Evolutionary conservation across 345 rosid species (phyloP).

Genomic region (Boechera stricta): DNA sequence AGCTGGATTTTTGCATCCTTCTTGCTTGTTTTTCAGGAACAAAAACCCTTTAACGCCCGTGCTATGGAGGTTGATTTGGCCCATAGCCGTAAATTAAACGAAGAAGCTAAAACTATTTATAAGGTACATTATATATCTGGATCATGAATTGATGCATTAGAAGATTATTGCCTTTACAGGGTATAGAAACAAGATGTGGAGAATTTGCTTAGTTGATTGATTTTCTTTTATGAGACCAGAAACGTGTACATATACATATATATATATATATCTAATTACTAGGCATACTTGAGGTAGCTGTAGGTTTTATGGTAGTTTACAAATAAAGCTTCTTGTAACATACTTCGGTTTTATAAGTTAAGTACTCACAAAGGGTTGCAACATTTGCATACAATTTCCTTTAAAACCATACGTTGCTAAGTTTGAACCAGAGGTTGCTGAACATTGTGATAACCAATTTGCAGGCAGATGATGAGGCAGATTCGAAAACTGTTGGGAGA

Average conservation of each 20-base stretch:
- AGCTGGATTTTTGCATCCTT: not conserved
- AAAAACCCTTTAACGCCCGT: constrained; percentile 51
- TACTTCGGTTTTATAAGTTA: not conserved
- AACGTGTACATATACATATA: not conserved
- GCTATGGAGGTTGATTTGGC: constrained; percentile 52
- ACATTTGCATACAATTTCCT: constrained; percentile 7
- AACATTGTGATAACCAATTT: constrained; percentile 22
- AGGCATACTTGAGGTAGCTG: constrained; percentile 13
- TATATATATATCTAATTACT: not conserved
- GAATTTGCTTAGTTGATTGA: constrained; percentile 10
- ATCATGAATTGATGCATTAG: not conserved
- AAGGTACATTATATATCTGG: constrained; percentile 33
- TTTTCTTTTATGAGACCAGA: not conserved
- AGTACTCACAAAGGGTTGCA: not conserved
- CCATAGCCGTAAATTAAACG: constrained; percentile 18
- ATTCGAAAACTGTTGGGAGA: constrained; percentile 46
- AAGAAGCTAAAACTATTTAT: constrained; percentile 27
- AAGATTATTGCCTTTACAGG: not conserved
- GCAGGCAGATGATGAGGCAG: constrained; percentile 53
- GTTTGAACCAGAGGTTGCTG: constrained; percentile 28
- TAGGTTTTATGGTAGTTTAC: constrained; percentile 3
- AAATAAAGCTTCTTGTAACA: constrained; percentile 2
- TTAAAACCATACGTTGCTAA: not conserved
- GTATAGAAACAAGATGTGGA: not conserved
- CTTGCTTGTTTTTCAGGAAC: constrained; percentile 53